phyloP scores from a whole-genome alignment of 495 filamentous ascomycete species.

The Penicillium maclennaniae region DNA sequence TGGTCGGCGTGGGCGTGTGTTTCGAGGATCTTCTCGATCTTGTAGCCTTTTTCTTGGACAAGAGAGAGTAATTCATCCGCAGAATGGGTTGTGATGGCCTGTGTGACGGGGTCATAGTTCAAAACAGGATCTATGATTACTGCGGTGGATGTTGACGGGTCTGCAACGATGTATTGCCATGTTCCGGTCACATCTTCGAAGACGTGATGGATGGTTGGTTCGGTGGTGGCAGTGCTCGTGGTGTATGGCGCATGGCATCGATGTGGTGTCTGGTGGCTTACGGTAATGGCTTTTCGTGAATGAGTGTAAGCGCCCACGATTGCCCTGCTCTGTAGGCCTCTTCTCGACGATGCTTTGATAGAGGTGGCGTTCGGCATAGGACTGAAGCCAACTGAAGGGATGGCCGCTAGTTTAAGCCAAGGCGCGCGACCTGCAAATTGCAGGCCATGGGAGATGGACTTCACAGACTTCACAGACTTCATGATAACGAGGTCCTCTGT shows the following conservation, averaged over 20 bases:
- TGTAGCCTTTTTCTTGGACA: conserved; percentile 42
- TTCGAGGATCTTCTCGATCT: conserved; percentile 48
- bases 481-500: neutral
- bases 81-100: conserved; percentile 40
- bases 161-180: conserved; percentile 60
- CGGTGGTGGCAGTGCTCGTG: conserved; percentile 2
- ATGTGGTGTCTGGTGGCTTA: neutral
- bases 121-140: conserved; percentile 60
- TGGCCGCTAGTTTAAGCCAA: neutral
- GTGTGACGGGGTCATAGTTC: conserved; percentile 49
- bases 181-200: conserved; percentile 49
- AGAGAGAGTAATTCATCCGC: conserved; percentile 48
- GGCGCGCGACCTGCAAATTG: neutral
- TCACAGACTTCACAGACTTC: neutral
- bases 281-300: neutral
- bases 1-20: conserved; percentile 63
- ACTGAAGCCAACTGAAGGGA: neutral
- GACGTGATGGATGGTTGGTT: conserved; percentile 40
- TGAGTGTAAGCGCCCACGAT: neutral
- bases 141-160: conserved; percentile 42
- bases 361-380: neutral
- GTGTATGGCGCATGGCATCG: neutral
- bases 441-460: neutral
- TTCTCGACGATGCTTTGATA: neutral
- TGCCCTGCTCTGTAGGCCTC: neutral